Conservation (phyloP, 2,329 filamentous ascomycete genomes). For the Bipolaris gigantea region DNA sequence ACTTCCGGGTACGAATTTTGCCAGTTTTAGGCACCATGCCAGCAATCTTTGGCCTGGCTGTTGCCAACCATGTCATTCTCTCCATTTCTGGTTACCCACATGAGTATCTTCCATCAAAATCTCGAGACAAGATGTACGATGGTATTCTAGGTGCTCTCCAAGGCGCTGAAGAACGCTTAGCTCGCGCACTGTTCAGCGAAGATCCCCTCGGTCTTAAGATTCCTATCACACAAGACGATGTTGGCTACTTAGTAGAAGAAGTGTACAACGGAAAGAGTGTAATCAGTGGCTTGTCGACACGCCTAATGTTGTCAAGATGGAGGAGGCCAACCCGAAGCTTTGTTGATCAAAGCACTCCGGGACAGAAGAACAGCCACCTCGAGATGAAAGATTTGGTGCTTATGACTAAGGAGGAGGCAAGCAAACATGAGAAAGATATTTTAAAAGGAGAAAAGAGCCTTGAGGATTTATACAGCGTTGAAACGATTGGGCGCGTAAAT, state of each 20-base stretch:
- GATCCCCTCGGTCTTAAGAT: slow-evolving; percentile 73
- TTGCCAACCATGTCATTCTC: slow-evolving; percentile 91
- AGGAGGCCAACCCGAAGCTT: slow-evolving; percentile 63
- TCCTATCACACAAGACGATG: slow-evolving; percentile 75
- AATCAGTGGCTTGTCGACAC: slow-evolving; percentile 77
- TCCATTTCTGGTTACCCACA: slow-evolving; percentile 79
- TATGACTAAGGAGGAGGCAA: slow-evolving; percentile 90
- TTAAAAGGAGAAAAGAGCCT: slow-evolving; percentile 67
- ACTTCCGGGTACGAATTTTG: slow-evolving; percentile 92
- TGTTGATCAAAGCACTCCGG: slow-evolving; percentile 67
- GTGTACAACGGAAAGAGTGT: slow-evolving; percentile 81
- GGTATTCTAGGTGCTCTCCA: slow-evolving; percentile 76
- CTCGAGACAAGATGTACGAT: slow-evolving; percentile 89
- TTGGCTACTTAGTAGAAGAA: slow-evolving; percentile 88
- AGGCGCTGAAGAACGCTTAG: slow-evolving; percentile 75
- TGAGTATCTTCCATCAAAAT: slow-evolving; percentile 79
- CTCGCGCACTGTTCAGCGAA: slow-evolving; percentile 56
- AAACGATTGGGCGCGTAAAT: slow-evolving; percentile 69
- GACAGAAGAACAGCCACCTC: slow-evolving; percentile 76
- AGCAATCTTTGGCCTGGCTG: slow-evolving; percentile 87
- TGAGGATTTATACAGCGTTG: slow-evolving; percentile 73
- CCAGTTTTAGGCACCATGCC: slow-evolving; percentile 97
- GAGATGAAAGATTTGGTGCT: slow-evolving; percentile 74
- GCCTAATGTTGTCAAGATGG: slow-evolving; percentile 83
- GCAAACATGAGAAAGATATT: slow-evolving; percentile 76